Base-by-base conservation (phyloP, 208 protist species). In the Angomonas desouzai region DNA sequence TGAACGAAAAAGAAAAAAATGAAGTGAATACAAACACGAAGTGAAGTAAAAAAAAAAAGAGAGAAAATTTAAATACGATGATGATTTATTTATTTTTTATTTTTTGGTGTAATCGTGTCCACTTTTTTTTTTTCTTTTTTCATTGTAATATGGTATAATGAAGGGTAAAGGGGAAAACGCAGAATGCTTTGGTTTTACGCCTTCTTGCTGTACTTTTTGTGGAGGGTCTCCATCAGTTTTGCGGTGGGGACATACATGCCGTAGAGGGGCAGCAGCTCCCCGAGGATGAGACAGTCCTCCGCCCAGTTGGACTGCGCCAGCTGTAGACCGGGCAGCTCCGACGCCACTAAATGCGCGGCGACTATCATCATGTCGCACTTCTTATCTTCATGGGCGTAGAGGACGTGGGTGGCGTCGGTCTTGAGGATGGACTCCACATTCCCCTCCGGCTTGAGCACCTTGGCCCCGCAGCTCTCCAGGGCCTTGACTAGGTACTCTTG, bases 261-360 rank as follows among this genome's bases (percentile, higher is more conserved):
- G 48, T 76, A 74, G 1, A 83, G 61, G 0, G 89, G 89, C 34
- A 93, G 59, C 20, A 87, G 47, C 77, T 93, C 87, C 16, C 85
- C 84, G 11, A 93, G 55, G 13, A 93, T 81, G n/a, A 96, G 64
- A 64, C 86, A 91, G 62, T 96, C 89, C 72, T 93, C 86, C 27
- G 80, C 51, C 87, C 89, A 96, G 64, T 83, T 92, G 7, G 70
- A 74, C 45, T 84, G 70, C 1, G 70, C 80, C 47, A 96, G 57
- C 56, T 78, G 70, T 11, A 94, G 78, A n/a, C 83, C 83, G 11
- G 84, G 83, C 3, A 86, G 45, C 1, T 70, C 68, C 10, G 68
- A 80, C 55, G 56, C 64, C 22, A 74, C 65, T 9, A 79, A 53
- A 48, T 74, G 68, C 20, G 82, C 86, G 7, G 89, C 86, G 59